phyloP scores from a whole-genome alignment of 108 stramenopile species.

The Licmophora abbreviata region DNA sequence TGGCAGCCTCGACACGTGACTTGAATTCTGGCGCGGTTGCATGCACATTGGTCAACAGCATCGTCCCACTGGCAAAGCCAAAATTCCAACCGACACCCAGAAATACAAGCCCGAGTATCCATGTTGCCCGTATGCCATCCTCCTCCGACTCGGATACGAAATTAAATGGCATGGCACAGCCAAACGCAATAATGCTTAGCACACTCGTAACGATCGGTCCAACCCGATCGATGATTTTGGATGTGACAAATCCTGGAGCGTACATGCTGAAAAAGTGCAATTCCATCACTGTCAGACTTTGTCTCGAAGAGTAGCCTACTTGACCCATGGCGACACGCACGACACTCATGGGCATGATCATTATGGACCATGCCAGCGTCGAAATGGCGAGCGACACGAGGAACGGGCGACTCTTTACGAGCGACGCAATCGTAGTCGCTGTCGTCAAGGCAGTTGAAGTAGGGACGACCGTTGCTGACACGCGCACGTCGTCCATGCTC shows the following conservation, averaged over 20 bases:
- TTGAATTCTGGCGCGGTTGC: constrained; percentile 9
- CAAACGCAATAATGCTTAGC: not conserved
- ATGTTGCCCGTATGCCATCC: not conserved
- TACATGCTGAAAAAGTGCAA: constrained; percentile 42
- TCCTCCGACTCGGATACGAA: not conserved
- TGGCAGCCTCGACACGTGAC: constrained; percentile 30
- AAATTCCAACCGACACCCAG: constrained; percentile 41
- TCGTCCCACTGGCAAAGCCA: constrained; percentile 25
- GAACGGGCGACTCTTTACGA: constrained; percentile 14
- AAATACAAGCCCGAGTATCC: constrained; percentile 25
- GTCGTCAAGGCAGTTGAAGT: not conserved
- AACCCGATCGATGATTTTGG: constrained; percentile 13
- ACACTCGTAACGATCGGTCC: constrained; percentile 11
- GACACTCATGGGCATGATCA: constrained; percentile 39
- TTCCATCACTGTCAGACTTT: constrained; percentile 32
- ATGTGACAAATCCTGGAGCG: constrained; percentile 32
- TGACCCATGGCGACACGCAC: constrained; percentile 34
- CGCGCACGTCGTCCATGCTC: constrained; percentile 4
- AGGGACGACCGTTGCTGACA: no score
- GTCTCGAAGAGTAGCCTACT: constrained; percentile 20
- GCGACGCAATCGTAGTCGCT: constrained; percentile 1
- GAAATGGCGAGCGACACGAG: constrained; percentile 20
- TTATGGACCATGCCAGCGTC: constrained; percentile 19
- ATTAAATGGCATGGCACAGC: not conserved
- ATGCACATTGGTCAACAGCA: constrained; percentile 21